Conservation (phyloP, 2,329 filamentous ascomycete genomes). For the Pseudopithomyces maydicus region DNA sequence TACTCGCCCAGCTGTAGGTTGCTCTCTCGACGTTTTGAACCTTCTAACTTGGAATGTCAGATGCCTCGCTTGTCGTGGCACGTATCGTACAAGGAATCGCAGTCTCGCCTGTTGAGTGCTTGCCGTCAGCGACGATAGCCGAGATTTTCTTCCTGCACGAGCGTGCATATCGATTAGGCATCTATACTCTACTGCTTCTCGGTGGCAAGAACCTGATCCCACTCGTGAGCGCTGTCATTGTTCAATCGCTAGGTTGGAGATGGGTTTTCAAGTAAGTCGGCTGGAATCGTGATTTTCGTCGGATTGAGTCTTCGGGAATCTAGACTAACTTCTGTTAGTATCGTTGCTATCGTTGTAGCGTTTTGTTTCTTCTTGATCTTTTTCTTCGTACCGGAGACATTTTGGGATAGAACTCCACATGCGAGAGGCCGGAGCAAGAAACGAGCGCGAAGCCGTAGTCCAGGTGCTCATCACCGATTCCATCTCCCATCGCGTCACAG, state of each 20-base stretch:
- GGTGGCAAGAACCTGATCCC: constrained; percentile 92
- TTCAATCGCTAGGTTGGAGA: constrained; percentile 78
- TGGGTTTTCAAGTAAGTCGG: constrained; percentile 72
- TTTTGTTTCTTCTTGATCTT: constrained; percentile 76
- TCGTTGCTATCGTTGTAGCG: constrained; percentile 79
- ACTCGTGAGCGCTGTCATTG: constrained; percentile 83
- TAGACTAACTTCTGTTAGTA: constrained; percentile 50
- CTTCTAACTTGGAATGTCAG: background rate
- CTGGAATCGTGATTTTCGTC: background rate
- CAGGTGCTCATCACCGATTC: constrained; percentile 32
- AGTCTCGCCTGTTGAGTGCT: constrained; percentile 87
- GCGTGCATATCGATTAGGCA: constrained; percentile 87
- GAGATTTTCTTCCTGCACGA: constrained; percentile 98
- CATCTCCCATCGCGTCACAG: constrained; percentile 27
- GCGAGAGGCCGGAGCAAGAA: constrained; percentile 46
- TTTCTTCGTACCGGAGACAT: constrained; percentile 91
- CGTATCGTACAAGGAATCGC: constrained; percentile 87
- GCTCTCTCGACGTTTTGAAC: background rate
- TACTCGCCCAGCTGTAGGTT: constrained; percentile 69
- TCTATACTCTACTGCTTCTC: constrained; percentile 87
- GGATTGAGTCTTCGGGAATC: background rate
- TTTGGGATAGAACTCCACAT: constrained; percentile 84
- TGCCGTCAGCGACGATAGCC: constrained; percentile 91
- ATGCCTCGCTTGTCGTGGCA: constrained; percentile 77
- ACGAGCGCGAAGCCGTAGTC: constrained; percentile 39